Evolutionary conservation across 306 rosid genomes (phyloP).

Genomic region (Aeschynomene evenia): DNA sequence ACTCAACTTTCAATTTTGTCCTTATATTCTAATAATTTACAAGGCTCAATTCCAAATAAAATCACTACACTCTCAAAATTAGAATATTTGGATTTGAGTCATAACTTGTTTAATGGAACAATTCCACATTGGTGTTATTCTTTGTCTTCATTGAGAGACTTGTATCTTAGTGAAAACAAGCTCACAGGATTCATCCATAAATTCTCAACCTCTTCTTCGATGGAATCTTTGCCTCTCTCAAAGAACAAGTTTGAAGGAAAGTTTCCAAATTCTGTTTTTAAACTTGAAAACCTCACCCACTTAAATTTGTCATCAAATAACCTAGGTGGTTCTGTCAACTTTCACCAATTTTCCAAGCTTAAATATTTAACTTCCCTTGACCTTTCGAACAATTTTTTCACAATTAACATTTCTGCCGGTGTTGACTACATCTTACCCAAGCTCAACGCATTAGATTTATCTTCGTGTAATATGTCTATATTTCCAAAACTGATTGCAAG

Average conservation of each 20-base stretch:
- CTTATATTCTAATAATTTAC: background rate
- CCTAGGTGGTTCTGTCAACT: background rate
- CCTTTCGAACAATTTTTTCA: constrained; percentile 9
- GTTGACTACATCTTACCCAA: background rate
- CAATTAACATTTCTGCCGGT: background rate
- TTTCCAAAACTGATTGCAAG: constrained; percentile 28
- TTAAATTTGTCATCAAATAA: background rate
- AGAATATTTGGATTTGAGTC: rapidly evolving
- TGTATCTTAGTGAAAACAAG: too few species aligned
- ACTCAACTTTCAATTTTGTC: background rate
- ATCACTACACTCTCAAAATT: background rate
- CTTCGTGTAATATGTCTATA: constrained; percentile 13
- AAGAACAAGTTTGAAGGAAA: constrained; percentile 27
- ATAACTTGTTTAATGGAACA: background rate
- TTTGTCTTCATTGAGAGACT: too few species aligned
- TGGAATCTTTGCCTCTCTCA: rapidly evolving
- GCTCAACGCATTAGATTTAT: background rate
- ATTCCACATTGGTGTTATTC: too few species aligned
- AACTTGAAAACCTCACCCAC: background rate
- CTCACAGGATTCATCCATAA: too few species aligned
- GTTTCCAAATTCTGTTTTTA: constrained; percentile 30
- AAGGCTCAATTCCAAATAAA: background rate
- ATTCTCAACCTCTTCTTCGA: background rate
- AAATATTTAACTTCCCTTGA: rapidly evolving
- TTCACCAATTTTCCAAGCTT: background rate